Evolutionary conservation across 805 yeast genomes (phyloP), one percentile per base, ranked within the genome.

Genomic region (Maudiozyma turicensis): DNA sequence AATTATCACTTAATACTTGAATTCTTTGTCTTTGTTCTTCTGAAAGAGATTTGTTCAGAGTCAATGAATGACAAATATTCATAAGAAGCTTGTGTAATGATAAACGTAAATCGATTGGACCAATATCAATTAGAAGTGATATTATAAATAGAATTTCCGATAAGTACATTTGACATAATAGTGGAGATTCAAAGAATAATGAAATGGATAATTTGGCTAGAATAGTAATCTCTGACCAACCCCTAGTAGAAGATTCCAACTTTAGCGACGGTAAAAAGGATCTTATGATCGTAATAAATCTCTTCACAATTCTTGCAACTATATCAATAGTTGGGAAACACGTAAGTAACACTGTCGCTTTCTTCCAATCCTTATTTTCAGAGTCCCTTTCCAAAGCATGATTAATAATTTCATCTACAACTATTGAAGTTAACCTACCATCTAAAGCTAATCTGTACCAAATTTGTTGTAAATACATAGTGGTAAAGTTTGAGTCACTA

Each of bases 371-470:
- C 32, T 77, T 75, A 3, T 82, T 82, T 53, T 82, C 86, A 26
- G 85, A 80, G 52, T 82, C 82, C 54, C 81, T 77, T 54, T 84
- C 90, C 55, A 84, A 74, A 1, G 88, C 83, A 54, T 80, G 80
- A 1, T 80, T 76, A 6, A 85, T 77, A 31, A 84, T 76, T 58
- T 85, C 95, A 52, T 84, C 89, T 11, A 85, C 73, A 20, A 86
- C 68, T 1, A 77, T 64, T 1, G 75, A 71, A 2, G 76, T 74
- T 9, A 86, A 63, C 39, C 77, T 69, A 43, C 78, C 79, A 48
- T 84, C 87, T 2, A 73, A 57, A 26, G 84, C 77, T n/a, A 87
- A 57, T 48, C 74, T 72, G 35, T 77, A 74, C 95, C 95, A 87
- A n/a, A 86, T 67, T 45, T 74, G 72, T 34, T 77, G 71, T 43